Evolutionary conservation across 495 filamentous ascomycete genomes (phyloP).

Genomic region (Aspergillus incahuasiensis): DNA sequence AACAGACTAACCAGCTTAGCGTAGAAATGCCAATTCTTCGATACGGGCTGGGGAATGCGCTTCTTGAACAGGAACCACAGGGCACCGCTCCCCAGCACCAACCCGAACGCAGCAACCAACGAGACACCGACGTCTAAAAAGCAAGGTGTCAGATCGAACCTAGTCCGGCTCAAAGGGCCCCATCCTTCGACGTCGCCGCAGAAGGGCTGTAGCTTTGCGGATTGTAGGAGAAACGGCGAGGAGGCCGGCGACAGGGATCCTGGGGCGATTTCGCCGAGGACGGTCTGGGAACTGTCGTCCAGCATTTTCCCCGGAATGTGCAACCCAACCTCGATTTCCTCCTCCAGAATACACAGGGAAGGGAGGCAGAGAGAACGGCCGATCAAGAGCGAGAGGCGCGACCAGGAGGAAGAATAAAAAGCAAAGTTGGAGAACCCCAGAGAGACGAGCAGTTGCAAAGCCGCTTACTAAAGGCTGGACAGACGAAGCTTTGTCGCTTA

Average conservation of each 20-base stretch:
- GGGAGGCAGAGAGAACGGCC: background rate
- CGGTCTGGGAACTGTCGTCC: conserved; percentile 41
- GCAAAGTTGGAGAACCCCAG: background rate
- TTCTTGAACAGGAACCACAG: conserved; percentile 71
- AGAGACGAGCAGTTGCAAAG: background rate
- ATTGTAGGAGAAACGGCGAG: conserved; percentile 18
- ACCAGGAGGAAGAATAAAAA: background rate
- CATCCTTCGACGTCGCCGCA: conserved; percentile 89
- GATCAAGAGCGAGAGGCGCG: conserved; percentile 1
- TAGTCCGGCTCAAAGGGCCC: conserved; percentile 79
- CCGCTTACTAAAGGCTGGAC: conserved; percentile 6
- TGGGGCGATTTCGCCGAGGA: conserved; percentile 33
- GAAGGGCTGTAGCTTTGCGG: conserved; percentile 55
- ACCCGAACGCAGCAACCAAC: conserved; percentile 68
- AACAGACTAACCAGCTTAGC: conserved; percentile 67
- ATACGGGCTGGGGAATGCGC: conserved; percentile 54
- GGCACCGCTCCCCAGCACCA: conserved; percentile 70
- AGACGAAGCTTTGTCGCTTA: background rate
- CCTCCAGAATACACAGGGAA: conserved; percentile 10
- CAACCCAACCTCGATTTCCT: conserved; percentile 13
- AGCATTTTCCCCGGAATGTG: conserved; percentile 30
- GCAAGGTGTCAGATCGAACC: conserved; percentile 94
- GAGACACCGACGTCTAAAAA: conserved; percentile 86
- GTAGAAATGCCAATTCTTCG: conserved; percentile 95
- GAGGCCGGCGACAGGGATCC: conserved; percentile 29